These are phyloP conservation scores for Mitragyna speciosa DNA, from an alignment of 257 asterid species.

Conservation along the genomic window DNA sequence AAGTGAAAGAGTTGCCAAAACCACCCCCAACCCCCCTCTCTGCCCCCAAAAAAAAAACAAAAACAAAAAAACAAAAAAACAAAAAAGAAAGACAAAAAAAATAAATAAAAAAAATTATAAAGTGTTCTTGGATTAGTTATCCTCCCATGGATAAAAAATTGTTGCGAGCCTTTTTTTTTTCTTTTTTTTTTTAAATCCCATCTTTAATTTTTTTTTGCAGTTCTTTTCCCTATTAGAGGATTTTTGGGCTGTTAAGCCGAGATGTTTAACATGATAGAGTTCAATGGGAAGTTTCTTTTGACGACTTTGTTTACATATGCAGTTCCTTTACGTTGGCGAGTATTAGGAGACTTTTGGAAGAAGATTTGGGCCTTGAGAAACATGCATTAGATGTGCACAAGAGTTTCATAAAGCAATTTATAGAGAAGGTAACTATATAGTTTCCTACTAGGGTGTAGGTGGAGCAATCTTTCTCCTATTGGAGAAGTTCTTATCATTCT, in stretches of 20 bases:
- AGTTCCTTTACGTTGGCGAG: slow-evolving; percentile 69
- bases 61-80: too few species aligned
- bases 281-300: slow-evolving; percentile 6
- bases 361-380: slow-evolving; percentile 71
- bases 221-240: not conserved
- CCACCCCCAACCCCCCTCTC: not conserved
- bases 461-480: not conserved
- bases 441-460: not conserved
- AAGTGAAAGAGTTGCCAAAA: too few species aligned
- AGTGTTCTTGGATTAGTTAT: not conserved
- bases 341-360: slow-evolving; percentile 78
- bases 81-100: too few species aligned
- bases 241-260: not conserved
- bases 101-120: too few species aligned
- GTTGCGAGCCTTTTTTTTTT: not conserved
- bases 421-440: slow-evolving; percentile 57
- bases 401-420: slow-evolving; percentile 52
- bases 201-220: not conserved
- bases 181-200: not conserved
- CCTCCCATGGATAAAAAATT: too few species aligned
- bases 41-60: too few species aligned
- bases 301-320: slow-evolving; percentile 37
- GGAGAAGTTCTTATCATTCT: too few species aligned
- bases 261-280: too few species aligned
- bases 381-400: slow-evolving; percentile 75